Percentiles rank a stretch among this genome's conserved stretches.
Conservation (phyloP, 225 moss, liverwort and hornwort genomes). For the Sphagnum tenellum region DNA sequence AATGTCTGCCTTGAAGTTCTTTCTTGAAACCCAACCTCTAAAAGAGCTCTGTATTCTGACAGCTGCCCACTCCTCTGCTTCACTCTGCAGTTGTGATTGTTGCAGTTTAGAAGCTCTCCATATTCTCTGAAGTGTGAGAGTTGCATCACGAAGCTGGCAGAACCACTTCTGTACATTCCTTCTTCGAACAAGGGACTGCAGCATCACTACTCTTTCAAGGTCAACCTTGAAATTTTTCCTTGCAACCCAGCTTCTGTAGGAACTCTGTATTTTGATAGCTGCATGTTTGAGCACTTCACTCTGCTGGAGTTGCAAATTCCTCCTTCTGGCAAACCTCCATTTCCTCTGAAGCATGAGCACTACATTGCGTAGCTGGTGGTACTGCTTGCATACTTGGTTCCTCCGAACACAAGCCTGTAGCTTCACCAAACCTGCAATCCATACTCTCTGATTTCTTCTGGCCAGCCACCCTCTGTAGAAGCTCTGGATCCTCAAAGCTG, state of each 20-base stretch:
- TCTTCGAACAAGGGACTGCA: constrained; percentile 39
- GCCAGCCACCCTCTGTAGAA: not conserved
- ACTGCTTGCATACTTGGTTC: constrained; percentile 7
- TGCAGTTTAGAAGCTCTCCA: constrained; percentile 18
- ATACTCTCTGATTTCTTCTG: constrained; percentile 4
- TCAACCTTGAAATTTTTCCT: constrained; percentile 7
- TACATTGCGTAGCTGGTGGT: constrained; percentile 4
- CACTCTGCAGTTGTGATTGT: constrained; percentile 5
- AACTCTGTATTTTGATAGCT: constrained; percentile 9
- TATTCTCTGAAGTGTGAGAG: constrained; percentile 14
- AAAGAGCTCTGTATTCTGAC: constrained; percentile 10
- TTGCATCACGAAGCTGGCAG: constrained; percentile 11
- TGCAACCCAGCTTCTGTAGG: constrained; percentile 11
- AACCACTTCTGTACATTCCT: constrained; percentile 15
- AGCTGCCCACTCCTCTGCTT: constrained; percentile 7
- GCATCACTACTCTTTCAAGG: constrained; percentile 7
- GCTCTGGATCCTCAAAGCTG: constrained; percentile 9
- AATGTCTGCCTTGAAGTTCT: constrained; percentile 1
- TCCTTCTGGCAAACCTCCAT: constrained; percentile 8
- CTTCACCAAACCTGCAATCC: not conserved
- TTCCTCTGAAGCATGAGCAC: constrained; percentile 12
- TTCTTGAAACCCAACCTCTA: constrained; percentile 13
- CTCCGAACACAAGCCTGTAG: constrained; percentile 14
- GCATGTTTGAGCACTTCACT: constrained; percentile 6
- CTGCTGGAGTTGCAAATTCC: not conserved